Conservation (phyloP, 495 filamentous ascomycete species). For the Xylaria palmicola region DNA sequence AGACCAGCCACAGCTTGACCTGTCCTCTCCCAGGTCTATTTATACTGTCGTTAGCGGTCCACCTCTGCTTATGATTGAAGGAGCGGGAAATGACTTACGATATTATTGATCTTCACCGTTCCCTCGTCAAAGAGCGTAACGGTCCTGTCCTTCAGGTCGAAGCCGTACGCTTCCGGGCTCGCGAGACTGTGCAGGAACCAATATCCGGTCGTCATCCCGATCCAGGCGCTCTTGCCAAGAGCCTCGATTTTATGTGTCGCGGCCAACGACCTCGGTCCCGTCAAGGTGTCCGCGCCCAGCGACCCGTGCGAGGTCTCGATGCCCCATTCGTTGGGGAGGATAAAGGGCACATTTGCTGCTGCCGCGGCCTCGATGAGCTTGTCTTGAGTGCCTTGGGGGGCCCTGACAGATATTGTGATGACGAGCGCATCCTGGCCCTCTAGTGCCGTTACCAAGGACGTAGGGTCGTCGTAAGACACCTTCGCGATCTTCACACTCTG, state of each 20-base stretch:
- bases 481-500: constrained; percentile 38
- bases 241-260: constrained; percentile 35
- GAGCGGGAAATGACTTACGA: constrained; percentile 16
- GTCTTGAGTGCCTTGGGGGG: constrained; percentile 17
- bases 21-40: constrained; percentile 38
- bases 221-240: constrained; percentile 50
- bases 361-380: constrained; percentile 58
- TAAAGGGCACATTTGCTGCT: constrained; percentile 56
- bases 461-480: constrained; percentile 45
- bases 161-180: constrained; percentile 26
- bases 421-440: constrained; percentile 55
- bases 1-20: constrained; percentile 38
- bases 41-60: constrained; percentile 5
- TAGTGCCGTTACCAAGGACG: constrained; percentile 41
- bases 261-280: background rate
- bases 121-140: constrained; percentile 37
- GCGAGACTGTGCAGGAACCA: constrained; percentile 45
- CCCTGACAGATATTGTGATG: constrained; percentile 49
- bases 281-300: constrained; percentile 16
- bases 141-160: constrained; percentile 29
- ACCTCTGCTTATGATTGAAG: background rate
- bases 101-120: constrained; percentile 33
- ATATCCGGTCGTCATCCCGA: constrained; percentile 42
- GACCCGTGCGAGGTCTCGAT: constrained; percentile 31
- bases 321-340: constrained; percentile 61